Base-by-base conservation (phyloP, 495 filamentous ascomycete genomes). In the Penicillium soppii region DNA sequence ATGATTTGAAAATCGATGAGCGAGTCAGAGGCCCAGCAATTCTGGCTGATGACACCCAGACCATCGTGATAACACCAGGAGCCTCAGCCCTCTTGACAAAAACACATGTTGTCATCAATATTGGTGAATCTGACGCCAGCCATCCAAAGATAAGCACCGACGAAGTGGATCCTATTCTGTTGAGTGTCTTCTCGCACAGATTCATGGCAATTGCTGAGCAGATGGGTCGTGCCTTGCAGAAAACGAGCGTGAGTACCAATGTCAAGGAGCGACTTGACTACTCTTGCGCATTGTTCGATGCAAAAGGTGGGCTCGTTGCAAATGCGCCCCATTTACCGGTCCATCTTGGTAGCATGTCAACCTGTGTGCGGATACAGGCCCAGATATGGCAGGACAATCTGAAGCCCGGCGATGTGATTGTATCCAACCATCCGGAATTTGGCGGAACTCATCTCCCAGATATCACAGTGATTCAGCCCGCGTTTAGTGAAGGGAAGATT, bases 361-460 rank as follows among this genome's bases (percentile, higher is more conserved):
- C 59, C 7, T 62, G 58, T 51, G 59, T 65, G 10, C 59, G 51
- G 0, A 56, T 92, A 91, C 61, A 90, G 85, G 15, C 89, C 89
- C 68, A 76, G 87, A 22, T 82, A 82, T 96, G 92, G 92, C 77
- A 83, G 55, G 90, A 88, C 13, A 92, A 88, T 54, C 73, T 98
- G 23, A 87, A 90, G 48, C 87, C 82, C 19, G 92, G 94, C 42
- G 92, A 98, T 70, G 94, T 97, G 1, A 79, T 98, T 47, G 90
- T 97, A 9, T 88, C 90, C 10, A 98, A 98, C 58, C 94, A 97
- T 57, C 92, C 92, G 12, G 91, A 91, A 51, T 95, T 84, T 65
- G 92, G 92, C 16, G 92, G 92, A 7, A 89, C 86, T 5, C 87
- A 89, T 70, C 73, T 96, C 2, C 91, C 91, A 1, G 92, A 98